phyloP scores from a whole-genome alignment of 257 asterid genomes.

The Solanum medicagineum region DNA sequence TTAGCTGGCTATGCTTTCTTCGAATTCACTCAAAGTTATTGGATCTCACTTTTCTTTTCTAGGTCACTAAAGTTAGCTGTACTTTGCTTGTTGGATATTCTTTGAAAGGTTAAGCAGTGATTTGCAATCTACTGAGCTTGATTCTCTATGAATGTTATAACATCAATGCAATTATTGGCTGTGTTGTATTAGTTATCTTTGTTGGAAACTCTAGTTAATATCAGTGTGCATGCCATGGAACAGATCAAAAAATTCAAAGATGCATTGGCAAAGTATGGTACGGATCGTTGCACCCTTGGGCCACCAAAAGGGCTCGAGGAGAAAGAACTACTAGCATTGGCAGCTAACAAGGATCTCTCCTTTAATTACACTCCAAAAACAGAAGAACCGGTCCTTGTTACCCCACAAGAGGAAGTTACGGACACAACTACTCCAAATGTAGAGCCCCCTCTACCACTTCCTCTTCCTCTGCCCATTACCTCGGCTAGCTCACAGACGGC shows the following conservation, averaged over 20 bases:
- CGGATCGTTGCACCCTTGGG: constrained; percentile 15
- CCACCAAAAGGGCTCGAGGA: constrained; percentile 30
- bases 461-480: background rate
- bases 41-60: background rate
- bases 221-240: background rate
- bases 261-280: constrained; percentile 25
- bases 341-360: constrained; percentile 20
- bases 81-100: background rate
- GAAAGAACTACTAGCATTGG: constrained; percentile 28
- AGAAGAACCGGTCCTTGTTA: background rate
- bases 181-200: background rate
- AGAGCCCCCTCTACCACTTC: constrained; percentile 3
- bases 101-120: background rate
- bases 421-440: background rate
- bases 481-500: background rate
- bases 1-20: background rate
- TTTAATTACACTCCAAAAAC: constrained; percentile 13
- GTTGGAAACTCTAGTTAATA: background rate
- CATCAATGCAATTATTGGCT: background rate
- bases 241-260: constrained; percentile 34
- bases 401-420: background rate
- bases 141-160: background rate
- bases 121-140: background rate
- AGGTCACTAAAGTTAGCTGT: too few relatives aligned
- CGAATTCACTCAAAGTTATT: background rate